Conservation (phyloP, 371 early-diverging fungal genomes). For the Zopfochytrium polystomum region DNA sequence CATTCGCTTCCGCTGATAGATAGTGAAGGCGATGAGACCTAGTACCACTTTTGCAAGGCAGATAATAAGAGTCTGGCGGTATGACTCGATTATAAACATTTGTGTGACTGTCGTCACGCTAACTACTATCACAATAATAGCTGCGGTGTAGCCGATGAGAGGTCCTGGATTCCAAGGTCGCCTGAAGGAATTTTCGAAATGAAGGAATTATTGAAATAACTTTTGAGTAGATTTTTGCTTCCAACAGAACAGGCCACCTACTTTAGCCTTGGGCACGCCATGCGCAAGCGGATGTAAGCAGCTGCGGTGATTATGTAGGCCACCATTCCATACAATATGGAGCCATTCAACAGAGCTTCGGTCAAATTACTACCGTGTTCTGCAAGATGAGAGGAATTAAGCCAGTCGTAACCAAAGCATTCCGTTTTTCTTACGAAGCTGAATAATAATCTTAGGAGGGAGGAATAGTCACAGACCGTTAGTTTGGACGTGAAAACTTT, state of each 20-base stretch:
- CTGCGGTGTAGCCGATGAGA: neutral
- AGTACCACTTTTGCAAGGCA: slow-evolving; percentile 5
- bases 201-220: too few species aligned
- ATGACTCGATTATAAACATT: slow-evolving; percentile 3
- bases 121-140: neutral
- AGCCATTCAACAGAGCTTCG: slow-evolving; percentile 9
- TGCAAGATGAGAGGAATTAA: too few species aligned
- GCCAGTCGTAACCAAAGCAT: too few species aligned
- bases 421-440: too few species aligned
- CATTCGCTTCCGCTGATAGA: slow-evolving; percentile 6
- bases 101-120: slow-evolving; percentile 2
- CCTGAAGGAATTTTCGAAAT: too few species aligned
- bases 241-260: neutral
- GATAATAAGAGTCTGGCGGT: slow-evolving; percentile 9
- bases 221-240: too few species aligned
- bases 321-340: slow-evolving; percentile 7
- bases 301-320: slow-evolving; percentile 3
- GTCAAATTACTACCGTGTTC: too few species aligned
- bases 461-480: too few species aligned
- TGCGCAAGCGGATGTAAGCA: slow-evolving; percentile 5
- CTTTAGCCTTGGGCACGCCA: slow-evolving; percentile 6
- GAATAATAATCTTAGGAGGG: too few species aligned
- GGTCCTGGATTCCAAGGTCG: slow-evolving; percentile 8
- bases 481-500: neutral
- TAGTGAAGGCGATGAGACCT: neutral